Base-by-base conservation (phyloP, 306 rosid genomes). In the Cicer chorassanicum region DNA sequence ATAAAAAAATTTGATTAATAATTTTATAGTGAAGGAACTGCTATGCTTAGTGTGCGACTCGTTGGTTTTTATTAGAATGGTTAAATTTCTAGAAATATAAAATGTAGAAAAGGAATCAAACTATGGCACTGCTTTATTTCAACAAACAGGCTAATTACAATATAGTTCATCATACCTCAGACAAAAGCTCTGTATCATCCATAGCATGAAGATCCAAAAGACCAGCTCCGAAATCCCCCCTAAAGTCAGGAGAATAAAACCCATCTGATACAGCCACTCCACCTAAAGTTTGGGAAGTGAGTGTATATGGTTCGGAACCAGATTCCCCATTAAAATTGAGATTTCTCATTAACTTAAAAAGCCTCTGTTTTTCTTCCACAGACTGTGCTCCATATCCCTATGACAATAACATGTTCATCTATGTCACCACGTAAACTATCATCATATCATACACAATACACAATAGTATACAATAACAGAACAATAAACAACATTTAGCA, bases 171-270 rank as follows among this genome's bases (percentile, higher is more conserved):
- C 78, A 56, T 81, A 93, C 98, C 94, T 91, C 98, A 1, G 98
- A 74, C 67, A 93, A 72, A 81, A 93, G 98, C 82, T 93, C 98
- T 38, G 98, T 93, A 72, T 93, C 98, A 87, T 93, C 98, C 94
- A 93, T 91, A 40, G 98, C 96, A 79, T 93, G 96, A 84, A 93
- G 98, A 84, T 93, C 98, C 88, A 93, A 80, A 72, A 93, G 90
- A 80, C 98, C 98, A 73, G 97, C 97, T 70, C 98, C 98, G 44
- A 93, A 88, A 81, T 93, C 98, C 42, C 98, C 97, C 79, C 94
- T 84, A 71, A 93, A 91, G 15, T 93, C 98, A 0, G 94, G 94
- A 83, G 98, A 87, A 82, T 89, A 86, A 67, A 80, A 82, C 41
- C 91, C 93, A 69, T 94, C 97, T 9, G 85, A 81, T 65, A 79